phyloP scores from a whole-genome alignment of 495 filamentous ascomycete genomes.

The Cladorrhinum samala region DNA sequence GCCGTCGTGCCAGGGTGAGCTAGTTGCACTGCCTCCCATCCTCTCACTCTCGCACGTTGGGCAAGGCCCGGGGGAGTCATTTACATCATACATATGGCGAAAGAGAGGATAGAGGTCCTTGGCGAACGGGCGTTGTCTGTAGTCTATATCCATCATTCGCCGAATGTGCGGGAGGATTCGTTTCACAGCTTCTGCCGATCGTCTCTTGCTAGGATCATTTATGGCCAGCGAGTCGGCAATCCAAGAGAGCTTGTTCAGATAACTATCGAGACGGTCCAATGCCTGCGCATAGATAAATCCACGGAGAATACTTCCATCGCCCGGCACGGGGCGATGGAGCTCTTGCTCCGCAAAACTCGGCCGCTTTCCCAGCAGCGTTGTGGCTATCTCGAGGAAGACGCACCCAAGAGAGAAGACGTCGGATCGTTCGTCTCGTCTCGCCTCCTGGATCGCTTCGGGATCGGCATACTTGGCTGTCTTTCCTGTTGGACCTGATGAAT shows the following conservation, averaged over 20 bases:
- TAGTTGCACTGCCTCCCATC: not conserved
- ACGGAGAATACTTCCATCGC: not conserved
- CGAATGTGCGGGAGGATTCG: constrained; percentile 17
- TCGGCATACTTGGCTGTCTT: constrained; percentile 40
- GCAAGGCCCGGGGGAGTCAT: constrained; percentile 19
- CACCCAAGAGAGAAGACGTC: constrained; percentile 47
- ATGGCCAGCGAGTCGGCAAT: constrained; percentile 6
- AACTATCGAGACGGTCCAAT: constrained; percentile 18
- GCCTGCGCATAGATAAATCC: constrained; percentile 26
- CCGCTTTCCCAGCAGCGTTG: constrained; percentile 30
- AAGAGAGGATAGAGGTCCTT: constrained; percentile 26
- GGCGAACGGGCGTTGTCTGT: constrained; percentile 19
- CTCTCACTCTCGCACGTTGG: constrained; percentile 25
- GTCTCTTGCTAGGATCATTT: not conserved
- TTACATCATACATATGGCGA: constrained; percentile 23
- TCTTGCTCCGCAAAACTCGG: constrained; percentile 23
- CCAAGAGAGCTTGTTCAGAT: constrained; percentile 11
- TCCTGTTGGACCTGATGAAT: constrained; percentile 25
- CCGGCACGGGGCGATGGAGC: too few relatives aligned
- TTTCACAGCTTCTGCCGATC: constrained; percentile 20
- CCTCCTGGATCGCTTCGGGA: constrained; percentile 37
- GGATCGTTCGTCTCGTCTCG: constrained; percentile 33
- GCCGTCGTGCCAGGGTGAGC: too few relatives aligned
- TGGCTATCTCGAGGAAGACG: constrained; percentile 42
- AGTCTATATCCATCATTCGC: constrained; percentile 25